A percentile compares a stretch with the other conserved stretches of the same genome.
phyloP scores from a whole-genome alignment of 371 early-diverging fungal genomes.

The Syncephalastrum sp. region DNA sequence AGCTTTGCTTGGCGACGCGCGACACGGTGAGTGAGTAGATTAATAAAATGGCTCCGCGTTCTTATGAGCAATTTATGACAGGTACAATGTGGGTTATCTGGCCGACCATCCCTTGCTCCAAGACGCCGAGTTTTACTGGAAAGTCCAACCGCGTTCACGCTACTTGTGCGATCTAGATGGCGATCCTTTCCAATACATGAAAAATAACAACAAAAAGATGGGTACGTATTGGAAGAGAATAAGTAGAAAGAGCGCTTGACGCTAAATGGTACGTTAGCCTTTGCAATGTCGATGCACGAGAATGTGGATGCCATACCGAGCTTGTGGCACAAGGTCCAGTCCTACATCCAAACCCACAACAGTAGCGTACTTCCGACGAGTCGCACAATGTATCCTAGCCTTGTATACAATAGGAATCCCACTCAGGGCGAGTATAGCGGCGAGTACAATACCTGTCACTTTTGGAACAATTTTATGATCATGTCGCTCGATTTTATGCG shows the following conservation, averaged over 20 bases:
- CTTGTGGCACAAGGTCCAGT: conserved; percentile 61
- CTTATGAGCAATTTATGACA: conserved; percentile 4
- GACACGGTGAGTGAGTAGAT: conserved; percentile 18
- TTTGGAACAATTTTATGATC: conserved; percentile 60
- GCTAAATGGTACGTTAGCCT: not conserved
- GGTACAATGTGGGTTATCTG: conserved; percentile 85
- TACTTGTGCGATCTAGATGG: conserved; percentile 32
- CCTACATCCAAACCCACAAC: conserved; percentile 47
- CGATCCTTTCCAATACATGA: conserved; percentile 41
- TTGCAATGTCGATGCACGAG: conserved; percentile 55
- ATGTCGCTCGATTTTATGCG: conserved; percentile 30
- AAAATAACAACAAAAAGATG: conserved; percentile 48
- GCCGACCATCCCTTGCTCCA: conserved; percentile 54
- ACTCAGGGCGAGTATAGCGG: conserved; percentile 45
- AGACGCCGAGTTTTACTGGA: conserved; percentile 42
- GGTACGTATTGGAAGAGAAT: conserved; percentile 34
- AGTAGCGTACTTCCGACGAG: conserved; percentile 9
- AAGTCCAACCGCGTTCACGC: conserved; percentile 33
- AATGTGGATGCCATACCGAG: conserved; percentile 74
- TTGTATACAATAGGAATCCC: conserved; percentile 13
- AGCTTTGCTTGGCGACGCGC: conserved; percentile 28
- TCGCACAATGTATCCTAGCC: conserved; percentile 22
- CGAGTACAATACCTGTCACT: conserved; percentile 68
- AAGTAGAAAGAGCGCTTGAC: not conserved
- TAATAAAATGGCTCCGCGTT: no score